Conservation (phyloP, 176 grass and related monocot genomes). For the Phoenix dactylifera region DNA sequence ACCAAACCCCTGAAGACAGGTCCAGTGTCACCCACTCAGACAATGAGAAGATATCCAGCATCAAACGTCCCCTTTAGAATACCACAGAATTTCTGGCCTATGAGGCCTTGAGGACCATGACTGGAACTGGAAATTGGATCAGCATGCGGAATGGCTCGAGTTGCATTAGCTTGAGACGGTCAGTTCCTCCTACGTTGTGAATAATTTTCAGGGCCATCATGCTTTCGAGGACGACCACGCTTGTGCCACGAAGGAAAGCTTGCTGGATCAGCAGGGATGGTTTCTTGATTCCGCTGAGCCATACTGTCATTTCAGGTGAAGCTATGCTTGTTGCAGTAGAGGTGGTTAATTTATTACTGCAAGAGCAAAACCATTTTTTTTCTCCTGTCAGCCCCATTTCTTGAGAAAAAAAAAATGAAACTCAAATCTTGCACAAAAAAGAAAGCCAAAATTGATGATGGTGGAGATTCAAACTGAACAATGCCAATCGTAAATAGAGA, state of each 20-base stretch:
- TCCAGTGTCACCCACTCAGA: slow-evolving; percentile 14
- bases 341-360: too few species aligned
- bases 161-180: too few species aligned
- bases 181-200: background rate
- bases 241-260: slow-evolving; percentile 17
- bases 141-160: background rate
- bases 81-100: slow-evolving; percentile 23
- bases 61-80: slow-evolving; percentile 29
- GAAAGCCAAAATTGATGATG: too few species aligned
- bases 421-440: too few species aligned
- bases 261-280: background rate
- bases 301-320: background rate
- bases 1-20: slow-evolving; percentile 22
- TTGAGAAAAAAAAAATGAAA: too few species aligned
- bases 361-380: too few species aligned
- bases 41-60: slow-evolving; percentile 28
- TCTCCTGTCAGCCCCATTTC: too few species aligned
- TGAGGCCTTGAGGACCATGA: background rate
- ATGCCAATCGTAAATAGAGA: too few species aligned
- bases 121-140: background rate
- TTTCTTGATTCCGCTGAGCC: slow-evolving; percentile 19
- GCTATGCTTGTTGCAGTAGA: too few species aligned
- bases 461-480: too few species aligned
- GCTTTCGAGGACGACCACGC: slow-evolving; percentile 23
- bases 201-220: slow-evolving; percentile 9